A percentile compares a stretch with the other conserved stretches of the same genome.
Evolutionary conservation across 2,329 filamentous ascomycete species (phyloP).

Genomic region (Cordyceps militaris): DNA sequence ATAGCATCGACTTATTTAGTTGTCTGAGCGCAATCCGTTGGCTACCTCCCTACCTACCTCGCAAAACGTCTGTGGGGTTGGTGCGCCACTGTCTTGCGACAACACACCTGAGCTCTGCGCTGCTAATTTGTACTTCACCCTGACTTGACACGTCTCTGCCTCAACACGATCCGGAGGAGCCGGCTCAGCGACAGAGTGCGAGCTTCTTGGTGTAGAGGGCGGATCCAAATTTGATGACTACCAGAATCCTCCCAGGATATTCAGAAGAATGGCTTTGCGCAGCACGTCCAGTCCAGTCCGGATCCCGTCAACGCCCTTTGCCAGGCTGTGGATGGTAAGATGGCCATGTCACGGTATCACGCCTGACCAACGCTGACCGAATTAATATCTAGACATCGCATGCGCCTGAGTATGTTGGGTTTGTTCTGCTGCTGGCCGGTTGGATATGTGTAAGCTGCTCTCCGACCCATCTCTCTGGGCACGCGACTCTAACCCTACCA

Average conservation of each 20-base stretch:
- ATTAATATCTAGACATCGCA: conserved; percentile 59
- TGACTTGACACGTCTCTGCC: not conserved
- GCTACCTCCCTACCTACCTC: no score
- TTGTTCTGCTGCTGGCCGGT: conserved; percentile 59
- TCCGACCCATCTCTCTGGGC: not conserved
- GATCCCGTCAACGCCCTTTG: conserved; percentile 24
- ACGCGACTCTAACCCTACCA: conserved; percentile 16
- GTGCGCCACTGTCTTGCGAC: not conserved
- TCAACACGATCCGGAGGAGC: not conserved
- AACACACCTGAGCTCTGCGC: not conserved
- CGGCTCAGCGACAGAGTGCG: not conserved
- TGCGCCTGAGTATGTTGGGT: conserved; percentile 79
- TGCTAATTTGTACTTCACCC: not conserved
- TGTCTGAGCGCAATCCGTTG: not conserved
- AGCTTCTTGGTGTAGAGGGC: not conserved
- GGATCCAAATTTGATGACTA: not conserved
- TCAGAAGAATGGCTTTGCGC: conserved; percentile 21
- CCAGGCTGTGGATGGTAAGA: conserved; percentile 42
- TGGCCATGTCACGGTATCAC: not conserved
- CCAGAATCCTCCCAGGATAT: not conserved
- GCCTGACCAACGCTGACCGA: not conserved
- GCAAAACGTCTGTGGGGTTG: not conserved
- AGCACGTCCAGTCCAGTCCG: conserved; percentile 16
- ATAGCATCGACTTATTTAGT: not conserved
- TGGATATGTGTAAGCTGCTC: conserved; percentile 52